Evolutionary conservation across 2,329 filamentous ascomycete species (phyloP).

Genomic region (Bipolaris gigantea): DNA sequence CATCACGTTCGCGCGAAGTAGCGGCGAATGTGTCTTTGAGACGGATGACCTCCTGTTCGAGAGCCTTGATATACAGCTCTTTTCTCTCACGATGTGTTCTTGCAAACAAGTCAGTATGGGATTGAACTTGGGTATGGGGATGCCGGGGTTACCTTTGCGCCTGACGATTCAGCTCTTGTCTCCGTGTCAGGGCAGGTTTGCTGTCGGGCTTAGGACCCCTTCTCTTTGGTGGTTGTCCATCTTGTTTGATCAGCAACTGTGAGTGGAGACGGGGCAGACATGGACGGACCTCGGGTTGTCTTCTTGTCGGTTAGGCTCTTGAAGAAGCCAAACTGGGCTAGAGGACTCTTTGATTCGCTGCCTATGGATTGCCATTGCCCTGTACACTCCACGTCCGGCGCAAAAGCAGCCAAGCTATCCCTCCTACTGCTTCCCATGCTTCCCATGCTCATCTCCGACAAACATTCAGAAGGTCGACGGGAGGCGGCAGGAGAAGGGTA

Average conservation of each 20-base stretch:
- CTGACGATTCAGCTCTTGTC: conserved; percentile 93
- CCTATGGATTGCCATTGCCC: conserved; percentile 44
- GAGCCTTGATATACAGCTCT: conserved; percentile 90
- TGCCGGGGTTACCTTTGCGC: conserved; percentile 74
- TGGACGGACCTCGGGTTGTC: conserved; percentile 67
- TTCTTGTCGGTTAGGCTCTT: conserved; percentile 72
- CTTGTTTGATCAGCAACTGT: conserved; percentile 47
- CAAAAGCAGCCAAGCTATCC: conserved; percentile 41
- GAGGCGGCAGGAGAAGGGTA: conserved; percentile 40
- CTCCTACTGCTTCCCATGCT: conserved; percentile 32
- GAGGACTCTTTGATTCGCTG: conserved; percentile 43
- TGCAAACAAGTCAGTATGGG: conserved; percentile 19
- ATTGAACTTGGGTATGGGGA: neutral
- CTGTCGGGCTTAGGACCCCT: conserved; percentile 95
- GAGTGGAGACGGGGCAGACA: neutral
- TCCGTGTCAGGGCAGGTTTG: conserved; percentile 87
- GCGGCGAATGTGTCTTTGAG: conserved; percentile 83
- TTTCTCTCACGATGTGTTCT: conserved; percentile 97
- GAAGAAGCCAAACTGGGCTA: conserved; percentile 56
- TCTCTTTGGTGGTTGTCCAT: conserved; percentile 84
- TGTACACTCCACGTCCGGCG: conserved; percentile 43
- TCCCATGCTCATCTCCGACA: conserved; percentile 33
- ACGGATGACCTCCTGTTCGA: conserved; percentile 88
- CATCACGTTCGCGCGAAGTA: conserved; percentile 73
- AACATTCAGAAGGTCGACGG: conserved; percentile 37